A percentile compares a stretch with the other conserved stretches of the same genome.
These are phyloP conservation scores for Cicer yamashitae DNA, from an alignment of 306 rosid species.

Conservation along the genomic window DNA sequence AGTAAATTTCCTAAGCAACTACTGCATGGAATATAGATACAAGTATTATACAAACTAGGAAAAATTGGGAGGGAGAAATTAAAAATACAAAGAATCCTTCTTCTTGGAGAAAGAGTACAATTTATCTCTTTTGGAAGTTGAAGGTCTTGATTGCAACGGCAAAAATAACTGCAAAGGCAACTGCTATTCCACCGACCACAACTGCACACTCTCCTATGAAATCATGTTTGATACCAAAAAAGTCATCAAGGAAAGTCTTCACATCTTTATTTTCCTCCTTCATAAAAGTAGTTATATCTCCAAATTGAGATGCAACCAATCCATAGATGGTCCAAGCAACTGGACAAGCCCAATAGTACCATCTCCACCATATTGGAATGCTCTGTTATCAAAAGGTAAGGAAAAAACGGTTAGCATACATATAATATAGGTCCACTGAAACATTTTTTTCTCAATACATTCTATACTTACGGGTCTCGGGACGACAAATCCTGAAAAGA, in stretches of 20 bases:
- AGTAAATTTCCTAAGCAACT: constrained; percentile 20
- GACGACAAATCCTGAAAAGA: constrained; percentile 68
- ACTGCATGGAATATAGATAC: constrained; percentile 5
- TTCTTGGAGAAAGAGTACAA: not conserved
- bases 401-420: not conserved
- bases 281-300: constrained; percentile 39
- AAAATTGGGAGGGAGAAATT: not conserved
- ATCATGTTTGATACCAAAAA: constrained; percentile 56
- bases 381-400: constrained; percentile 18
- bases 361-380: constrained; percentile 77
- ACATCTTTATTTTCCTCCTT: not conserved
- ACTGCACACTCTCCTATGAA: constrained; percentile 50
- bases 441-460: not conserved
- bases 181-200: constrained; percentile 44
- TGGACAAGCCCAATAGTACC: constrained; percentile 85
- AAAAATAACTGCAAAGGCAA: constrained; percentile 53
- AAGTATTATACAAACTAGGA: constrained; percentile 1
- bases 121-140: constrained; percentile 65
- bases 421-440: not conserved
- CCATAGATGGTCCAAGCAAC: constrained; percentile 82
- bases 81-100: constrained; percentile 36
- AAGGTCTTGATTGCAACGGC: constrained; percentile 52
- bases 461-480: constrained; percentile 59
- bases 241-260: constrained; percentile 34
- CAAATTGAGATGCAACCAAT: constrained; percentile 71